Base-by-base conservation (phyloP, 345 rosid species). In the Noccaea caerulescens region DNA sequence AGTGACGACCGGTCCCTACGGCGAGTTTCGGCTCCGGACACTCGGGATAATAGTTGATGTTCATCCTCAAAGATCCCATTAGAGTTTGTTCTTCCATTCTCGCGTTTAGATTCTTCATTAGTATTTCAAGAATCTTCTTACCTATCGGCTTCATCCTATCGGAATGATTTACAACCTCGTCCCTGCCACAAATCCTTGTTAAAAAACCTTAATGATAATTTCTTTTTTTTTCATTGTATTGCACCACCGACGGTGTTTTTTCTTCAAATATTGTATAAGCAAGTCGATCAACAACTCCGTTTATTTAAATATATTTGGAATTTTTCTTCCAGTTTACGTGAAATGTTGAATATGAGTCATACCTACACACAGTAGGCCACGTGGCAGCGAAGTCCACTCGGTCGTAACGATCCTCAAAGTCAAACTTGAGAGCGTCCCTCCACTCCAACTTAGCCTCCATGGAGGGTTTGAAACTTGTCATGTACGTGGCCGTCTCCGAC, bases 401-500 rank as follows among this genome's bases (percentile, higher is more conserved):
- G 34, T 57, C 42, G 2, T 32, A 4, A 45, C 10, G 30, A 27
- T 27, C 4, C 30, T 27, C 8, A 27, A 11, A 63, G 12, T 33
- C 41, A 58, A 72, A 69, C 51, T 80, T 76, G 2, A 73, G 71
- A 33, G 18, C 73, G 56, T 83, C 86, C 51, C 78, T 81, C 84
- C 80, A 79, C 70, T 79, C 82, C 33, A 83, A 47, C 41, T 72
- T 13, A 39, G 41, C 63, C 74, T 71, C 58, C 63, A 46, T 23
- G 51, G 3, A 11, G 2, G 71, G 71, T 41, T 10, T 54, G 71
- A 77, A 69, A 73, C 78, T 23, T 67, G 70, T 16, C 71, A 58
- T 18, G 75, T 68, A 32, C 77, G 46, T 9, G 41, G 72, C 69
- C 11, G 80, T 20, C 20, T 75, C 36, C 63, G 51, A 2, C 53